Percentiles rank a stretch among this genome's conserved stretches.
phyloP scores from a whole-genome alignment of 2,329 filamentous ascomycete genomes.

The Aureobasidium sp. region DNA sequence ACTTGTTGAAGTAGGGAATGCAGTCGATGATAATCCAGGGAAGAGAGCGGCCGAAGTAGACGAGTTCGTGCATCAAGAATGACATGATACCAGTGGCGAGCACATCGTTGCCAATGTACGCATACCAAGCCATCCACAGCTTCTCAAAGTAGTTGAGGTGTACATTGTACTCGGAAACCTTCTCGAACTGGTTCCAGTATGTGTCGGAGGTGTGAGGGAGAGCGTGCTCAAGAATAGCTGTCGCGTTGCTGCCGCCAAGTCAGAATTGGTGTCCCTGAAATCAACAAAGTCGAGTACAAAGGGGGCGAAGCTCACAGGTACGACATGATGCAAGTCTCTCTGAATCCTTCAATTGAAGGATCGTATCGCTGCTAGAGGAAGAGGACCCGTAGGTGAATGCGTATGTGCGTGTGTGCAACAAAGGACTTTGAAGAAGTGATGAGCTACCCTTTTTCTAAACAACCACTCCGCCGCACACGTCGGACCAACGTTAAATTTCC shows the following conservation, averaged over 20 bases:
- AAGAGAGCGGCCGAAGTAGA: slow-evolving; percentile 88
- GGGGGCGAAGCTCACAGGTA: slow-evolving; percentile 5
- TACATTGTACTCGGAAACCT: slow-evolving; percentile 66
- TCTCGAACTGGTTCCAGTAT: slow-evolving; percentile 60
- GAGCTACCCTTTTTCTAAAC: slow-evolving; percentile 3
- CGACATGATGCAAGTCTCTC: slow-evolving; percentile 12
- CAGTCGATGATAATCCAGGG: slow-evolving; percentile 90
- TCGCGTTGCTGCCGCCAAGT: slow-evolving; percentile 22
- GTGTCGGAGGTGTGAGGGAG: slow-evolving; percentile 42
- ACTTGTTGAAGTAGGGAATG: slow-evolving; percentile 81
- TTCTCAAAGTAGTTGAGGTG: slow-evolving; percentile 80
- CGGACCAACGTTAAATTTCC: slow-evolving; percentile 10
- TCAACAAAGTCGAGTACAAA: not conserved
- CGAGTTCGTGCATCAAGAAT: slow-evolving; percentile 84
- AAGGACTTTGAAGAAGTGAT: not conserved
- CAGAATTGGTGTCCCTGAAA: not conserved
- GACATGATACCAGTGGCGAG: slow-evolving; percentile 97
- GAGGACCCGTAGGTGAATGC: not conserved
- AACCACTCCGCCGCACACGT: not conserved
- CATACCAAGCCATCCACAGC: slow-evolving; percentile 93
- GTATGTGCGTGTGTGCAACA: not conserved
- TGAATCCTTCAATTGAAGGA: slow-evolving; percentile 1
- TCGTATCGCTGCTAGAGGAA: not conserved
- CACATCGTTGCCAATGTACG: slow-evolving; percentile 96
- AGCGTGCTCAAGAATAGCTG: slow-evolving; percentile 28